Conservation (phyloP, 768 basidiomycete species). For the Lentinula detonsa region DNA sequence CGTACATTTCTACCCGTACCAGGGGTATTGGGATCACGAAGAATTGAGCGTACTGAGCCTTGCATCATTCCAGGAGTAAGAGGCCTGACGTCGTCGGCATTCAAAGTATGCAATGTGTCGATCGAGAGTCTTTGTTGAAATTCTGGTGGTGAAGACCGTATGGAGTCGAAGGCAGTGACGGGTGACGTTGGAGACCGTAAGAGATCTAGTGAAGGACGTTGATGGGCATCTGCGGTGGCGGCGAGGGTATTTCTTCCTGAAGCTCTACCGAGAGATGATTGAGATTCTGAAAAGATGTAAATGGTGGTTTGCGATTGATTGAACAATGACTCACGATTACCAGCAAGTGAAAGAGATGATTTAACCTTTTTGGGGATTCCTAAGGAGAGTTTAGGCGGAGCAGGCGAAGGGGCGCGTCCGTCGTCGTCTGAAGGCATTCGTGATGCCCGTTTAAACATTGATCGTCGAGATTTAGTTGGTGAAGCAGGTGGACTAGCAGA, state of each 20-base stretch:
- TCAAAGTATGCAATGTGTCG: slow-evolving; percentile 27
- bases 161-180: background rate
- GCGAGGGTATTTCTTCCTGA: slow-evolving; percentile 2
- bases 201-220: slow-evolving; percentile 9
- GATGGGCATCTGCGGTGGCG: slow-evolving; percentile 11
- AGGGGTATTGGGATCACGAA: slow-evolving; percentile 65
- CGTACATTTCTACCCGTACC: slow-evolving; percentile 77
- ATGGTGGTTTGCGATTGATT: slow-evolving; percentile 17
- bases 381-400: slow-evolving; percentile 22
- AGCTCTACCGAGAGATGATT: slow-evolving; percentile 13
- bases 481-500: slow-evolving; percentile 7
- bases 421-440: slow-evolving; percentile 32
- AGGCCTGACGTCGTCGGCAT: slow-evolving; percentile 20
- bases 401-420: slow-evolving; percentile 28
- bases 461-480: slow-evolving; percentile 6
- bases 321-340: slow-evolving; percentile 29
- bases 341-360: slow-evolving; percentile 24
- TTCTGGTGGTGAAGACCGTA: slow-evolving; percentile 6
- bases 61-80: slow-evolving; percentile 28
- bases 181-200: slow-evolving; percentile 5
- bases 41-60: slow-evolving; percentile 64
- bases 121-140: slow-evolving; percentile 29
- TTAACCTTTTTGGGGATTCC: slow-evolving; percentile 50
- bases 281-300: slow-evolving; percentile 8
- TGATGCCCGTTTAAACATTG: slow-evolving; percentile 50